Percentiles rank a stretch among this genome's conserved stretches.
phyloP scores from a whole-genome alignment of 2,329 filamentous ascomycete genomes.

The Cladobotryum mycophilum region DNA sequence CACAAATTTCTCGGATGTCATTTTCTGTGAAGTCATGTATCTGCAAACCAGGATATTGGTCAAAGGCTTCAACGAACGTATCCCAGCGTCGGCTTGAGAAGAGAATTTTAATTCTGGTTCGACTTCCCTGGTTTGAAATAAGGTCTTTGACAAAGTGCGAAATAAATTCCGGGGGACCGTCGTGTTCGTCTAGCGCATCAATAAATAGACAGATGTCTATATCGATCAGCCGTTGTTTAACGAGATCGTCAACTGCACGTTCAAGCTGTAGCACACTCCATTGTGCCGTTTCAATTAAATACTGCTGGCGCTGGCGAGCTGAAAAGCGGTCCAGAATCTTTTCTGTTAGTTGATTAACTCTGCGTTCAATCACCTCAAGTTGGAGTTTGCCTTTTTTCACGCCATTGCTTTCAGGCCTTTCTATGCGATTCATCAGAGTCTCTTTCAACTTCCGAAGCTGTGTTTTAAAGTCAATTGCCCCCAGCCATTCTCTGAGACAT shows the following conservation, averaged over 20 bases:
- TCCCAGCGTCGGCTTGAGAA: constrained; percentile 6
- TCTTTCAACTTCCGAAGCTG: not conserved
- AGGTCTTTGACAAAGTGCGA: not conserved
- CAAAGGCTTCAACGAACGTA: not conserved
- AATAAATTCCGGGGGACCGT: constrained; percentile 1
- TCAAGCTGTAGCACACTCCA: not conserved
- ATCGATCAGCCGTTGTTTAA: not conserved
- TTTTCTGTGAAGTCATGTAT: constrained; percentile 1
- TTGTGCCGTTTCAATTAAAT: not conserved
- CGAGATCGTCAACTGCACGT: not conserved
- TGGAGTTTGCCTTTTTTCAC: not conserved
- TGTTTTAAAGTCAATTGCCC: not conserved
- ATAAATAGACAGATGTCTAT: constrained; percentile 1
- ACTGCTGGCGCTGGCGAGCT: not conserved
- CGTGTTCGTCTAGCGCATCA: constrained; percentile 5
- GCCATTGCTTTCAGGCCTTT: no score
- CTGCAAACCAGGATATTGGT: not conserved
- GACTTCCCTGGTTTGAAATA: not conserved
- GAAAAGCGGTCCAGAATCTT: not conserved
- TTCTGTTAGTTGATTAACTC: not conserved
- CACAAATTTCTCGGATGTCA: constrained; percentile 5
- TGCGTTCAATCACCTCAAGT: no score
- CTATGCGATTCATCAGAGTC: not conserved
- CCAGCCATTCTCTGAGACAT: not conserved
- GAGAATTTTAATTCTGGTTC: not conserved